These are phyloP conservation scores for Musa troglodytarum DNA, from an alignment of 176 grass and related monocot species.

Conservation along the genomic window DNA sequence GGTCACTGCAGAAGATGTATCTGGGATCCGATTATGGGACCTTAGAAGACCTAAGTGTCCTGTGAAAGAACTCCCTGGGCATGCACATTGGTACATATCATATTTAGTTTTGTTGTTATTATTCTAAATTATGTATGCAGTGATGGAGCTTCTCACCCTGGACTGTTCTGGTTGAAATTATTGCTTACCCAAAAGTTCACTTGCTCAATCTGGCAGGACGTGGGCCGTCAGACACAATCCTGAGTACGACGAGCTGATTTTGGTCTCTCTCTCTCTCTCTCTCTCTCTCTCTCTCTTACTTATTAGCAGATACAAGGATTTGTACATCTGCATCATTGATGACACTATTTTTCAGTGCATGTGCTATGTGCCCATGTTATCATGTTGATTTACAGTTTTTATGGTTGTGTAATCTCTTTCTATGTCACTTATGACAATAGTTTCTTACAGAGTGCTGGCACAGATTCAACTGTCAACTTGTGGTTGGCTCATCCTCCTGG, in stretches of 20 bases:
- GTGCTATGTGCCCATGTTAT: background rate
- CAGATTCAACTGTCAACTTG: conserved; percentile 96
- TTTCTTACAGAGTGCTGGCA: conserved; percentile 84
- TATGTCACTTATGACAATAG: conserved; percentile 24
- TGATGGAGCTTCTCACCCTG: background rate
- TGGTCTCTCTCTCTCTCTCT: conserved; percentile 45
- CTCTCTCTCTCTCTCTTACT: background rate
- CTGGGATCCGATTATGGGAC: conserved; percentile 90
- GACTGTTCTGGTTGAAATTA: background rate
- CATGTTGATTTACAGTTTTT: background rate
- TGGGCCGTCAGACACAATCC: conserved; percentile 83
- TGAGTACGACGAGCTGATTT: conserved; percentile 67
- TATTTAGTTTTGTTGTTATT: conserved; percentile 6
- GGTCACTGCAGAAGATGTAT: conserved; percentile 96
- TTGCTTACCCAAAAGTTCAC: background rate
- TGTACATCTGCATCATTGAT: background rate
- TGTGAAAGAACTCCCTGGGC: conserved; percentile 74
- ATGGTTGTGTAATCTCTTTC: background rate
- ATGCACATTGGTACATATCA: conserved; percentile 74
- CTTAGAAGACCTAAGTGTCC: conserved; percentile 82
- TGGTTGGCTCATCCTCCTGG: conserved; percentile 59
- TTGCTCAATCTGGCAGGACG: conserved; percentile 47
- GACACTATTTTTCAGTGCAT: background rate
- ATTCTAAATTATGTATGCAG: background rate
- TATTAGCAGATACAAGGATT: background rate